Conservation (phyloP, 805 yeast species). For the Zygotorulaspora chibaensis region DNA sequence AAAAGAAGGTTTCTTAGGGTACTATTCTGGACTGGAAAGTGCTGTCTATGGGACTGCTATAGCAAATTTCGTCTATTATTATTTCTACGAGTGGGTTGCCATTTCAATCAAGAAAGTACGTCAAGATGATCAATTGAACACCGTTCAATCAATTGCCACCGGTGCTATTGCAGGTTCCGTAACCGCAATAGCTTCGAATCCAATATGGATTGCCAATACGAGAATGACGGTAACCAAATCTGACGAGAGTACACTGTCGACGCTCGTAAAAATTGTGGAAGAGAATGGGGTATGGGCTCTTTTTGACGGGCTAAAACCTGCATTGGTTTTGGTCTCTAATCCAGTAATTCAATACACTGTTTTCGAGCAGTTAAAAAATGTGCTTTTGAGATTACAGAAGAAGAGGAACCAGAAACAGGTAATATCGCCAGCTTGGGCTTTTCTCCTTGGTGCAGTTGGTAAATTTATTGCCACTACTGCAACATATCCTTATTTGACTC, state of each 20-base stretch:
- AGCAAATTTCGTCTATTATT: constrained; percentile 85
- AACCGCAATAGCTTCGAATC: constrained; percentile 78
- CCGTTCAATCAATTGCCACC: constrained; percentile 64
- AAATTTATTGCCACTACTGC: constrained; percentile 83
- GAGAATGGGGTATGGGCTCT: constrained; percentile 69
- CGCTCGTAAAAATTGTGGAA: constrained; percentile 57
- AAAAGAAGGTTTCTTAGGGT: constrained; percentile 61
- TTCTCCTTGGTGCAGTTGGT: constrained; percentile 83
- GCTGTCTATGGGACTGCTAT: constrained; percentile 82
- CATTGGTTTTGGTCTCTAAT: constrained; percentile 76
- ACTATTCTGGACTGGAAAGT: constrained; percentile 82
- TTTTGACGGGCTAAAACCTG: constrained; percentile 85
- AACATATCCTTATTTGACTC: constrained; percentile 88
- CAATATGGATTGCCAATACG: constrained; percentile 93
- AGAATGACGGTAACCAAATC: constrained; percentile 62
- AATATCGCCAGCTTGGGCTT: constrained; percentile 70
- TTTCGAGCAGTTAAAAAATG: constrained; percentile 78
- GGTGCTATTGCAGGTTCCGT: constrained; percentile 87
- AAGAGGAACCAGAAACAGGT: constrained; percentile 23
- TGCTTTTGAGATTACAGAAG: constrained; percentile 50
- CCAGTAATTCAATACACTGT: constrained; percentile 91
- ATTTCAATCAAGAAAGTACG: constrained; percentile 38
- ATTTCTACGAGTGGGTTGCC: constrained; percentile 75
- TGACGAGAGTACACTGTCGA: constrained; percentile 46
- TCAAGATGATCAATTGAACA: constrained; percentile 41